Percentiles rank a stretch among this genome's conserved stretches.
These are phyloP conservation scores for Monilinia vaccinii-corymbosi DNA, from an alignment of 2,329 filamentous ascomycete genomes.

Conservation along the genomic window DNA sequence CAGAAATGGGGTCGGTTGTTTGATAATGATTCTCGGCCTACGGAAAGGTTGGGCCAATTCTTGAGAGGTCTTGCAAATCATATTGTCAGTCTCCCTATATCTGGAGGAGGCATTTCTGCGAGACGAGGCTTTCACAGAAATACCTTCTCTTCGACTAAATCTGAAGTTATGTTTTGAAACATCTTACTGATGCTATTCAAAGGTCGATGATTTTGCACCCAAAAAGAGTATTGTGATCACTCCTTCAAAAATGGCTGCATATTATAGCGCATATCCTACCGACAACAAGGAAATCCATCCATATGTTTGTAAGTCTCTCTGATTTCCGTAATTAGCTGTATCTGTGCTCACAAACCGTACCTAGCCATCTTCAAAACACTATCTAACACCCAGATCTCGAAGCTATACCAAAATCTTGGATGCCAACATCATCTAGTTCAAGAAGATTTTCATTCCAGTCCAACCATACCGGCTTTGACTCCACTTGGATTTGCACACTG, in stretches of 20 bases:
- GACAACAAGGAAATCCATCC: slow-evolving; percentile 54
- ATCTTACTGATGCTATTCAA: slow-evolving; percentile 12
- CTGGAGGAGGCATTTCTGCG: neutral
- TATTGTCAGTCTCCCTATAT: slow-evolving; percentile 46
- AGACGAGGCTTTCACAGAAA: neutral
- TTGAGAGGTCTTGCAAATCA: slow-evolving; percentile 65
- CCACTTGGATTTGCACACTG: slow-evolving; percentile 61
- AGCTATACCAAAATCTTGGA: slow-evolving; percentile 45
- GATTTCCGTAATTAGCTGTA: neutral
- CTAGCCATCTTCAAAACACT: slow-evolving; percentile 23
- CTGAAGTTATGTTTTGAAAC: neutral
- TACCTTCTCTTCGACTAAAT: neutral
- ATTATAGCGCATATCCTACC: slow-evolving; percentile 60
- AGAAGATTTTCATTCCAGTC: slow-evolving; percentile 39
- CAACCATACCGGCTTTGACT: slow-evolving; percentile 56
- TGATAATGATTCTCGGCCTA: slow-evolving; percentile 56
- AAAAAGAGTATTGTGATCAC: slow-evolving; percentile 62
- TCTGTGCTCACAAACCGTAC: slow-evolving; percentile 10
- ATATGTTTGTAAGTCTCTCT: slow-evolving; percentile 49
- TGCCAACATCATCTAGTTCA: slow-evolving; percentile 59
- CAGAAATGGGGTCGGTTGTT: slow-evolving; percentile 72
- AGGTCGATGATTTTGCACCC: slow-evolving; percentile 63
- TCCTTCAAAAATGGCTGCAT: slow-evolving; percentile 64
- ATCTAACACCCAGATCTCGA: slow-evolving; percentile 41
- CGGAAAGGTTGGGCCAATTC: slow-evolving; percentile 59